Percentiles rank a stretch among this genome's conserved stretches.
Conservation (phyloP, 2,329 filamentous ascomycete genomes). For the Penicillium verrucosum region DNA sequence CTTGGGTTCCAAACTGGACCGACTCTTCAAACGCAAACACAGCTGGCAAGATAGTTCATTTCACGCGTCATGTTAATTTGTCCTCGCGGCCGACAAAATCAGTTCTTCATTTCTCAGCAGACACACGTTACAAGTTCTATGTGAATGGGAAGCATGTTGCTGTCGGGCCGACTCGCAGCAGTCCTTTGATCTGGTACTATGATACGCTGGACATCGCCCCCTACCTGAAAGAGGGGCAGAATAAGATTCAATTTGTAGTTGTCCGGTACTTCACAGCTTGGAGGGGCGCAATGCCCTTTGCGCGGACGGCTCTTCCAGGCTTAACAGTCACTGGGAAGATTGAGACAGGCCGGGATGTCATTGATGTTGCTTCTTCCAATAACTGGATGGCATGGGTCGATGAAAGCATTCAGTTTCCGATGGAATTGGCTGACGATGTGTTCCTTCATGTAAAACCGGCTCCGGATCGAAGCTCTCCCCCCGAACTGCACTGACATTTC, state of each 20-base stretch:
- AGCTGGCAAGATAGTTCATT: background rate
- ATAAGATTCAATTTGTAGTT: conserved; percentile 24
- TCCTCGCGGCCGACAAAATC: conserved; percentile 12
- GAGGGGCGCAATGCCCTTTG: conserved; percentile 32
- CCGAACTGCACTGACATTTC: background rate
- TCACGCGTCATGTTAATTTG: conserved; percentile 16
- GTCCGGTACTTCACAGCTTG: conserved; percentile 28
- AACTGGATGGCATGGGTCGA: conserved; percentile 22
- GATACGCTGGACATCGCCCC: conserved; percentile 30
- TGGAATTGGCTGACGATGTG: conserved; percentile 35
- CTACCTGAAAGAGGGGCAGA: conserved; percentile 20
- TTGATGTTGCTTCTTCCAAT: conserved; percentile 14
- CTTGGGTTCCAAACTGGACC: background rate
- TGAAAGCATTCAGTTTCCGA: conserved; percentile 22
- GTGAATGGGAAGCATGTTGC: conserved; percentile 39
- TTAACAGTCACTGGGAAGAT: conserved; percentile 28
- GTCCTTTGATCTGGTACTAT: conserved; percentile 34
- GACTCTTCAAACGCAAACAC: background rate
- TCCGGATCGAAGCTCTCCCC: background rate
- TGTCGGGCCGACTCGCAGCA: conserved; percentile 39
- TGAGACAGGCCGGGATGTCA: conserved; percentile 1
- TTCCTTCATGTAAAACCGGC: conserved; percentile 40
- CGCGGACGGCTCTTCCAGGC: conserved; percentile 27
- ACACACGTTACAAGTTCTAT: conserved; percentile 45
- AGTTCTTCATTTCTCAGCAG: conserved; percentile 36